Conservation (phyloP, 2,329 filamentous ascomycete species). For the Xylaria hypoxylon region DNA sequence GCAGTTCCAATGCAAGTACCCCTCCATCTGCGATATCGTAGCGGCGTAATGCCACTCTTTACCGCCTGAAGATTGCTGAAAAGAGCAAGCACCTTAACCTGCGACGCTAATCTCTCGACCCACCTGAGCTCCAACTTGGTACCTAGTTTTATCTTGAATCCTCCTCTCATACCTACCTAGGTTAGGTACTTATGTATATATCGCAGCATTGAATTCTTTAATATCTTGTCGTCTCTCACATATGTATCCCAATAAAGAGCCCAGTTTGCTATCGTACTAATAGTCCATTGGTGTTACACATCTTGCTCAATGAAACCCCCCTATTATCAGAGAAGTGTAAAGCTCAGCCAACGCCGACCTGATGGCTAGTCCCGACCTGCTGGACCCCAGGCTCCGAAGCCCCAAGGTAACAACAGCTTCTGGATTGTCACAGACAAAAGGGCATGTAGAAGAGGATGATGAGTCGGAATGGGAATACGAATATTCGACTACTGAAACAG, state of each 20-base stretch:
- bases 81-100: constrained; percentile 41
- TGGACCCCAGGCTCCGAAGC: constrained; percentile 38
- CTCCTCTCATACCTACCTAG: not conserved
- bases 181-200: too few species aligned
- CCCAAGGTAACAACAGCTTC: constrained; percentile 24
- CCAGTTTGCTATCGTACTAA: not conserved
- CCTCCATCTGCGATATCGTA: constrained; percentile 42
- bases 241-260: constrained; percentile 22
- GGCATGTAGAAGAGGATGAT: constrained; percentile 55
- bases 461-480: constrained; percentile 76
- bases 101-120: constrained; percentile 7
- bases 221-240: constrained; percentile 6
- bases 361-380: constrained; percentile 46
- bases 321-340: constrained; percentile 24
- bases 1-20: constrained; percentile 40
- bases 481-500: constrained; percentile 72
- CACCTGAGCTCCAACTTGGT: constrained; percentile 9
- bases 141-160: not conserved
- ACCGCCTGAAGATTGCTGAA: constrained; percentile 43
- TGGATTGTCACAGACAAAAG: constrained; percentile 14
- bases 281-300: not conserved
- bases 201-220: not conserved
- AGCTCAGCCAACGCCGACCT: constrained; percentile 39
- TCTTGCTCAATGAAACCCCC: constrained; percentile 41
- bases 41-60: constrained; percentile 42